Base-by-base conservation (phyloP, 352 stramenopile genomes). In the Plasmopara halstedii region DNA sequence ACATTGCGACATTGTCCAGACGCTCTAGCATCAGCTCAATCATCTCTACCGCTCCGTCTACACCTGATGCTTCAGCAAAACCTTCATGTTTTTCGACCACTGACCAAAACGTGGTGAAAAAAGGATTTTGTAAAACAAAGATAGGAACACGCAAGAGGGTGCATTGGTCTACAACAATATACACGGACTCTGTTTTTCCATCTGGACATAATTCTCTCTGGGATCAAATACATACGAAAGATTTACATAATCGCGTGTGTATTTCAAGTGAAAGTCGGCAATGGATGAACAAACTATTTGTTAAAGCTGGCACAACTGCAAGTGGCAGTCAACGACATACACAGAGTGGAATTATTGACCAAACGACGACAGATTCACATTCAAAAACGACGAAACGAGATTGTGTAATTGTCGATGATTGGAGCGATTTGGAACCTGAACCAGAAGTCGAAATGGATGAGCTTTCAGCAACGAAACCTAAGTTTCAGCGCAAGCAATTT, bases 281-380 rank as follows among this genome's bases (percentile, higher is more conserved):
- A n/a, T 74, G 69, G 50, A 67, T 88, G 55, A 74, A 88, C 38
- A 78, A 82, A 42, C 56, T 88, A 7, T 88, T 88, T 48, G 78
- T 85, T 19, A 83, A 85, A 38, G 61, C 64, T 20, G 46, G 72
- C 14, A 58, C 50, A 0, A 58, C 64, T 22, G 42, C 43, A 21
- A 70, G 65, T 39, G 48, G 32, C 19, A 48, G 42, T 17, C 50
- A 45, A 59, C 46, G 45, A 46, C 49, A n/a, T 29, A 10, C 25
- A 29, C 7, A 46, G 13, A 56, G 41, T 23, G 40, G 19, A 6
- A 58, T 39, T 15, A 26, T 37, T 26, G 53, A 57, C 9, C 50
- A 17, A 9, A 20, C 37, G 31, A 11, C 25, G 25, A 10, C 11
- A 6, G 7, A 4, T 27, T 9, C 8, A 27, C 23, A 27, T 4